A percentile compares a stretch with the other conserved stretches of the same genome.
Evolutionary conservation across 2,329 filamentous ascomycete species (phyloP).

Genomic region (Fusarium subtropicale): DNA sequence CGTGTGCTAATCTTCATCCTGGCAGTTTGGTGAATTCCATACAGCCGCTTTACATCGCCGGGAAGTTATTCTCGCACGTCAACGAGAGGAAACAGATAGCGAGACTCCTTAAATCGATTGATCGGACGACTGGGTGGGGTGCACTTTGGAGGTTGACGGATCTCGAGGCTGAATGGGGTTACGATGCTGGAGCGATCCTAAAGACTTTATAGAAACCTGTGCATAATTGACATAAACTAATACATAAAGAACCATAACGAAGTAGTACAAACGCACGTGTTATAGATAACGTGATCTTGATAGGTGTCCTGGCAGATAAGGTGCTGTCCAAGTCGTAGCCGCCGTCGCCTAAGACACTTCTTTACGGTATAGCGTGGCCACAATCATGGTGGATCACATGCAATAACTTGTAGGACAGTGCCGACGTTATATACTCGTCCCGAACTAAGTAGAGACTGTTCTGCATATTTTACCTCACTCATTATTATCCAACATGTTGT

Average conservation of each 20-base stretch:
- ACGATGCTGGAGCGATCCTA: constrained; percentile 38
- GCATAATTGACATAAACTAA: background rate
- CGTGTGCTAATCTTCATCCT: constrained; percentile 61
- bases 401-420: background rate
- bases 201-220: constrained; percentile 4
- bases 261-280: background rate
- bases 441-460: background rate
- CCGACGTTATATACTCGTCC: constrained; percentile 3
- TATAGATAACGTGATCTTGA: too few species aligned
- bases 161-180: constrained; percentile 55
- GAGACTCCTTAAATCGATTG: constrained; percentile 57
- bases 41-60: constrained; percentile 64
- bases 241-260: background rate
- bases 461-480: background rate
- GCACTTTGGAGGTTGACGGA: constrained; percentile 62
- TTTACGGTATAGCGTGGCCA: constrained; percentile 14
- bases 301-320: background rate
- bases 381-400: background rate
- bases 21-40: constrained; percentile 65
- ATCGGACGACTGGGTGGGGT: constrained; percentile 62
- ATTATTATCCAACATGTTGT: background rate
- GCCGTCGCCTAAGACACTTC: constrained; percentile 21
- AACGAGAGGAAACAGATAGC: constrained; percentile 51
- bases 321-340: background rate
- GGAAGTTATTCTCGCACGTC: constrained; percentile 60